Evolutionary conservation across 2,329 filamentous ascomycete genomes (phyloP), one percentile per base, ranked within the genome.

Genomic region (Xylaria digitata): DNA sequence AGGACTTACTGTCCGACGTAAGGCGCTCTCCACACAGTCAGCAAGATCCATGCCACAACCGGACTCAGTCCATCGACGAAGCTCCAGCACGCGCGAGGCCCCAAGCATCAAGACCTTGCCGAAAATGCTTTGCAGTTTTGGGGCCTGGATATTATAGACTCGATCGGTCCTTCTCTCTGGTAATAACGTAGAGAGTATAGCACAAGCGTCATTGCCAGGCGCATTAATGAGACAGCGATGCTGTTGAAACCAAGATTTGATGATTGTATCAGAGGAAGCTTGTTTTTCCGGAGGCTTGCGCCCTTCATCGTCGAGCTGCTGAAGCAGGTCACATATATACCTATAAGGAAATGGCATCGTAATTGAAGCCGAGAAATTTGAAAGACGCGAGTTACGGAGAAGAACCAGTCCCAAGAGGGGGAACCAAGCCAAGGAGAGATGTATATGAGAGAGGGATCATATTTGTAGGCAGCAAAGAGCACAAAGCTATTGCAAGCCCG

Each of bases 141-240:
- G 75, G 6, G 87, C 81, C 74, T 92, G 87, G 1, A 97, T 82
- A 43, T 84, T 86, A 76, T 94, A 97, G 1, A 95, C 91, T 32
- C 93, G 87, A 75, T 97, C 93, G 2, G 88, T 89, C 60, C 93
- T 85, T 70, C 86, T 89, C 69, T 94, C 90, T 0, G 94, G 93
- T 0, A 96, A 85, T 0, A 97, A 79, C 2, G 90, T 89, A 1
- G 92, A 94, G 0, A 97, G 81, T 1, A 97, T 80, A 2, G 92
- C 90, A 1, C 87, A 81, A 1, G 84, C 82, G 73, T 89, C 82
- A 1, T 86, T 87, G 32, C 85, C 82, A 7, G 86, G 80, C 0
- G 83, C 81, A 74, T 89, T 80, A 17, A 97, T 83, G 1, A 79
- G 78, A 17, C 78, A 77, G 5, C 86, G 86, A 75, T 97, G 86